Percentiles rank a stretch among this genome's conserved stretches.
phyloP scores from a whole-genome alignment of 805 yeast genomes.

The Metahyphopichia silvanorum region DNA sequence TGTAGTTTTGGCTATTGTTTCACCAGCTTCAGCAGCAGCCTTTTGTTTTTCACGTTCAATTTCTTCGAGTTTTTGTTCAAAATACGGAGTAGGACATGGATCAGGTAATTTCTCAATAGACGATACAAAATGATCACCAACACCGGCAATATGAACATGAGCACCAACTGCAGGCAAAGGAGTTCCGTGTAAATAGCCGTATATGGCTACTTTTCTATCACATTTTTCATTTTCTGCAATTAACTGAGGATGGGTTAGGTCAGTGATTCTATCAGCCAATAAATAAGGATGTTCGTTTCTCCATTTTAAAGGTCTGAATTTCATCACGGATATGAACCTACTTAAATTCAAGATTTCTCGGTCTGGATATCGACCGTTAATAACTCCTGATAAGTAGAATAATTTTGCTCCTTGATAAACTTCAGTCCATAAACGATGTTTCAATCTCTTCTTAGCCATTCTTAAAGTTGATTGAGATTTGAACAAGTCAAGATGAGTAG shows the following conservation, averaged over 20 bases:
- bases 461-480: conserved; percentile 85
- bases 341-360: conserved; percentile 89
- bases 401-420: conserved; percentile 97
- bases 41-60: conserved; percentile 70
- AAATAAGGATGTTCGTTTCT: conserved; percentile 97
- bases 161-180: conserved; percentile 69
- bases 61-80: conserved; percentile 81
- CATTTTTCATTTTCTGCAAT: conserved; percentile 77
- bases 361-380: conserved; percentile 97
- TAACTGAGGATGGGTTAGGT: conserved; percentile 85
- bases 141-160: conserved; percentile 90
- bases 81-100: conserved; percentile 98
- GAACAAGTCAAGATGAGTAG: conserved; percentile 93
- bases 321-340: conserved; percentile 94
- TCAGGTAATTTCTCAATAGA: conserved; percentile 89
- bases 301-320: conserved; percentile 98
- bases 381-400: conserved; percentile 90
- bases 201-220: conserved; percentile 86
- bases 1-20: conserved; percentile 47
- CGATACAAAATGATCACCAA: conserved; percentile 80
- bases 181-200: conserved; percentile 94
- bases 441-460: conserved; percentile 86
- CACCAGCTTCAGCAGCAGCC: conserved; percentile 61
- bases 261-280: conserved; percentile 87
- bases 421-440: conserved; percentile 97